These are phyloP conservation scores for Niebla homalea DNA, from an alignment of 495 filamentous ascomycete genomes.

Conservation along the genomic window DNA sequence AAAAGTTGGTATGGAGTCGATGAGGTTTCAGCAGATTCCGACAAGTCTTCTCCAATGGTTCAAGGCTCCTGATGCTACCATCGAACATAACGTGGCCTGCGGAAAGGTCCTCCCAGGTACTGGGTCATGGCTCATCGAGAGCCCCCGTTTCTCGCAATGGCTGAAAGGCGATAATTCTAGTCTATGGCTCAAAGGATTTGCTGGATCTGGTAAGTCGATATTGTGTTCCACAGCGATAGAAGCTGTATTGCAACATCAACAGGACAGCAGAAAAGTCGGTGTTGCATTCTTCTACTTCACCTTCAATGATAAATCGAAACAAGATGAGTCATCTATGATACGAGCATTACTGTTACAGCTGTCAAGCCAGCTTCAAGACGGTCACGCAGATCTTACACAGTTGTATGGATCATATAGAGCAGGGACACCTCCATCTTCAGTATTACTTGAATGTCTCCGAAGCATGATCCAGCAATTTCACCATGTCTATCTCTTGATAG, in stretches of 20 bases:
- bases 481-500: constrained; percentile 19
- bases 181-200: constrained; percentile 29
- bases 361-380: constrained; percentile 17
- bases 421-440: constrained; percentile 5
- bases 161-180: constrained; percentile 23
- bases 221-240: constrained; percentile 26
- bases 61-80: constrained; percentile 19
- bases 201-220: constrained; percentile 32
- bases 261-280: constrained; percentile 8
- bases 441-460: constrained; percentile 12
- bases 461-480: constrained; percentile 9
- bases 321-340: constrained; percentile 21
- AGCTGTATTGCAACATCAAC: constrained; percentile 10
- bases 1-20: constrained; percentile 11
- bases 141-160: constrained; percentile 21
- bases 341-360: constrained; percentile 27
- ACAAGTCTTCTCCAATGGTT: constrained; percentile 21
- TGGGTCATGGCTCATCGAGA: constrained; percentile 24
- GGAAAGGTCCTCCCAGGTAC: constrained; percentile 18
- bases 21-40: constrained; percentile 17
- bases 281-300: constrained; percentile 31
- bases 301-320: constrained; percentile 25
- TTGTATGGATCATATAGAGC: constrained; percentile 9
- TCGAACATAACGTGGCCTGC: constrained; percentile 20
- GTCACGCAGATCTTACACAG: constrained; percentile 9